Base-by-base conservation (phyloP, 1,284 basidiomycete genomes). In the Melanopsichium pennsylvanicum region DNA sequence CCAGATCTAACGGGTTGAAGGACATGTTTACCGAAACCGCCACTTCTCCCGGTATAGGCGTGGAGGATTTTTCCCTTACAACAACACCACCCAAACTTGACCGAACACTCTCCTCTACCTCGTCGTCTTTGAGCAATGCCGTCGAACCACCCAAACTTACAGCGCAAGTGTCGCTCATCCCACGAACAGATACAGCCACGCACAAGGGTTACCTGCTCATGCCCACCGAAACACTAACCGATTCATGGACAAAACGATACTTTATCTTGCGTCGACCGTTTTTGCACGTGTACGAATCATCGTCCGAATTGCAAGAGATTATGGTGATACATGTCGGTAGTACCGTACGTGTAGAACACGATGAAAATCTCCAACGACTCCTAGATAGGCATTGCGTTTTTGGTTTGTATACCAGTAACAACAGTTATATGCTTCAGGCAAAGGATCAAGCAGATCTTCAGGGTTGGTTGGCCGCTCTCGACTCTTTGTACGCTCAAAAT, bases 211-310 rank as follows among this genome's bases (percentile, higher is more conserved):
- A 89, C 76, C 83, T 97, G 43, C 83, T 88, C 81, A 86, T 94
- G 60, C 85, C 97, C 58, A 86, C 86, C 22, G 88, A 96, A 79
- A 90, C 92, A 7, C 87, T 86, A 27, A 86, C 87, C 64, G 88
- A 93, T 76, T 80, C 84, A 16, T 97, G 95, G 94, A 87, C 88
- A 67, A 87, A 87, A 76, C 84, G 88, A 37, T 92, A 90, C 87
- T 93, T 95, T 78, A 90, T 93, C 12, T 85, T 97, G n/a, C 86
- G 88, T 79, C 54, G 75, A 76, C 95, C 95, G 0, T 94, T 95
- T 82, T 85, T 97, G 5, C 88, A 93, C 76, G 85, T 97, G 52
- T 96, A 94, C 83, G 85, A 86, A 25, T 87, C 88, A 66, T 89
- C 88, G 8, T 88, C 88, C 66, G 92, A 96, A 81, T 80, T 90